Conservation (phyloP, 2,329 filamentous ascomycete genomes). For the Neospermospora avenae region DNA sequence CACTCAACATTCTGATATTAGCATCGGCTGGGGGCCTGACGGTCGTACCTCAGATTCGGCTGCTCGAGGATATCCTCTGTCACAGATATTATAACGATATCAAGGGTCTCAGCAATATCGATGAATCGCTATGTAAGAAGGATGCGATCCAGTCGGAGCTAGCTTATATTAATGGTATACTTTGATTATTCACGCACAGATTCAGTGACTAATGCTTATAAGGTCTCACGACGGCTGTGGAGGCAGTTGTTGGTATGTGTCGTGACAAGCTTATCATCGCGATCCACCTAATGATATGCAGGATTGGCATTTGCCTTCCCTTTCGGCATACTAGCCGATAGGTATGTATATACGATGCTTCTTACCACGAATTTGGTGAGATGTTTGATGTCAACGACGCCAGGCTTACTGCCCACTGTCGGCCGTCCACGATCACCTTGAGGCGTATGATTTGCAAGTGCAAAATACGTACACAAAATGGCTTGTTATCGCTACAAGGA, state of each 20-base stretch:
- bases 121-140: slow-evolving; percentile 6
- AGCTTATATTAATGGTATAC: slow-evolving; percentile 3
- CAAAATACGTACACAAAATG: background rate
- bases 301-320: slow-evolving; percentile 6
- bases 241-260: slow-evolving; percentile 6
- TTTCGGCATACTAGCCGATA: slow-evolving; percentile 8
- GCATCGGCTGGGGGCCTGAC: background rate
- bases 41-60: background rate
- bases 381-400: background rate
- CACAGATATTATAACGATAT: slow-evolving; percentile 1
- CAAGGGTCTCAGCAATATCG: slow-evolving; percentile 2
- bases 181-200: too few species aligned
- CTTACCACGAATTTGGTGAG: background rate
- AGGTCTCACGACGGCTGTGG: background rate
- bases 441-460: background rate
- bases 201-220: too few species aligned
- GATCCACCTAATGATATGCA: background rate
- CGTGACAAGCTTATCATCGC: background rate
- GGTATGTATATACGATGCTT: background rate
- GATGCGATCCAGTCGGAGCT: slow-evolving; percentile 9
- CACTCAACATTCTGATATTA: background rate
- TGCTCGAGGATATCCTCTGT: slow-evolving; percentile 2
- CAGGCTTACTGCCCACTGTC: background rate
- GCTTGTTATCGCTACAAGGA: background rate
- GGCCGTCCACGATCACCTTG: background rate